Conservation (phyloP, 768 basidiomycete species). For the Ramaria rubella region DNA sequence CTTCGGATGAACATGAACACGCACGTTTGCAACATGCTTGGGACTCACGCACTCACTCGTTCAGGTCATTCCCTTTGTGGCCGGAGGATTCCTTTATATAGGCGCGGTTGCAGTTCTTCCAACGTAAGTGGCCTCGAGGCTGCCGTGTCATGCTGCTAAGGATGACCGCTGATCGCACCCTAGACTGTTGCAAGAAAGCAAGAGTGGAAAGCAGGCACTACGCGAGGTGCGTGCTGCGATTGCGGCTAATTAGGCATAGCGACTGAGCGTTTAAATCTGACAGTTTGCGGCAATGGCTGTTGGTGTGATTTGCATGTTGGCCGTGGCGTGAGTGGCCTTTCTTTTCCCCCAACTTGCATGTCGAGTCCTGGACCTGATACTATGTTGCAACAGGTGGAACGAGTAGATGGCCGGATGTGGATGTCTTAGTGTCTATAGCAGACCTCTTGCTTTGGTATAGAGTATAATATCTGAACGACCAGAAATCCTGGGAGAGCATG, state of each 20-base stretch:
- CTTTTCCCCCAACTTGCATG: constrained; percentile 7
- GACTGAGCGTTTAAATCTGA: background rate
- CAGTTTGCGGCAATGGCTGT: constrained; percentile 90
- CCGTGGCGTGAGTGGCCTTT: constrained; percentile 68
- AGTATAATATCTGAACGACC: background rate
- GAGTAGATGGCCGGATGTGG: constrained; percentile 45
- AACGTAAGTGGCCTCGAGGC: constrained; percentile 50
- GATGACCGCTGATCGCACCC: constrained; percentile 5
- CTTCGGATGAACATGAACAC: too few relatives aligned
- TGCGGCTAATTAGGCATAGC: background rate
- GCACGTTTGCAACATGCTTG: background rate
- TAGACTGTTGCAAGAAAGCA: constrained; percentile 84
- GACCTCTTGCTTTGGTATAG: too few relatives aligned
- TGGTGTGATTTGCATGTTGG: constrained; percentile 86
- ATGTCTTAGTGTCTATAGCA: too few relatives aligned
- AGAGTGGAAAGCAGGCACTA: constrained; percentile 81
- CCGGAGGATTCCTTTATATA: constrained; percentile 90
- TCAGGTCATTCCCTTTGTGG: constrained; percentile 84
- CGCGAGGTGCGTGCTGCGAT: constrained; percentile 63
- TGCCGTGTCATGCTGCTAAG: background rate
- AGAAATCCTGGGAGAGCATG: too few relatives aligned
- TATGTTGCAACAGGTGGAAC: constrained; percentile 61
- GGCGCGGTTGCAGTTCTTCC: constrained; percentile 89
- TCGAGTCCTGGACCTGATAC: constrained; percentile 11
- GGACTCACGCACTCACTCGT: constrained; percentile 2